Evolutionary conservation across 2,329 filamentous ascomycete species (phyloP).

Genomic region (Cladosporium velox): DNA sequence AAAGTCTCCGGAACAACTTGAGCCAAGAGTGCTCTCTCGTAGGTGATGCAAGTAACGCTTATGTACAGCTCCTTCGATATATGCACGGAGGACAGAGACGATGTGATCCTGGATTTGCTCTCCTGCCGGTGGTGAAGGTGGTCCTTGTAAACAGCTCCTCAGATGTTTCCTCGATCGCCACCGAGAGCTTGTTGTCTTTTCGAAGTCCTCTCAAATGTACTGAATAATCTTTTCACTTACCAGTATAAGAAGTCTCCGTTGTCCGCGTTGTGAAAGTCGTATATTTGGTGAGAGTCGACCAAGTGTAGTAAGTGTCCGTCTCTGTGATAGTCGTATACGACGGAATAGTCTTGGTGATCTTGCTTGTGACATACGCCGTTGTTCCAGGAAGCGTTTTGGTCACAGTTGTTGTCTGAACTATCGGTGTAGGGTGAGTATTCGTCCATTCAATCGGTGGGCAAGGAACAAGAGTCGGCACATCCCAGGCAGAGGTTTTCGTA

Average conservation of each 20-base stretch:
- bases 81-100: not conserved
- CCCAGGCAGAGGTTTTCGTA: not conserved
- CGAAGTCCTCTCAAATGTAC: not conserved
- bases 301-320: constrained; percentile 14
- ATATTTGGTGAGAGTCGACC: constrained; percentile 1
- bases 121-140: not conserved
- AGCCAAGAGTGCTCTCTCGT: not conserved
- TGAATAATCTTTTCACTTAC: not conserved
- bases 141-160: not conserved
- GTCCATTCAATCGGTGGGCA: constrained; percentile 18
- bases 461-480: not conserved
- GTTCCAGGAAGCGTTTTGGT: not conserved
- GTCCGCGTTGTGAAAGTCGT: constrained; percentile 13
- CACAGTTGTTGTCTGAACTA: constrained; percentile 1
- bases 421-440: constrained; percentile 15
- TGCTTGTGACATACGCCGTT: constrained; percentile 4
- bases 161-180: not conserved
- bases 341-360: constrained; percentile 17
- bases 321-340: constrained; percentile 18
- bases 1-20: not conserved
- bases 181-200: not conserved
- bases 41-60: not conserved
- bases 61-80: not conserved
- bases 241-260: constrained; percentile 6
- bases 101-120: not conserved